phyloP scores from a whole-genome alignment of 106 monocot species.

The Allium fistulosum region DNA sequence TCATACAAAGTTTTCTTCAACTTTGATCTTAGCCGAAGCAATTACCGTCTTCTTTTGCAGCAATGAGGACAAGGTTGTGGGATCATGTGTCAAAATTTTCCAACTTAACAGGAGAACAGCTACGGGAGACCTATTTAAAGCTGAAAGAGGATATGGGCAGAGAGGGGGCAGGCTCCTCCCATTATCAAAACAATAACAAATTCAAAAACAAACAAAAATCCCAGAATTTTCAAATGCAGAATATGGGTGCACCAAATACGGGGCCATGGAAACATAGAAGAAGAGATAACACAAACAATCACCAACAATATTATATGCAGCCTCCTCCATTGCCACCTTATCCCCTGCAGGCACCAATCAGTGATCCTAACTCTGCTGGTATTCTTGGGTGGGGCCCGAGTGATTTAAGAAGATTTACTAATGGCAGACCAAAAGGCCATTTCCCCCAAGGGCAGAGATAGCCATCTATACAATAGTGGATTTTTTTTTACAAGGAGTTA shows the following conservation, averaged over 20 bases:
- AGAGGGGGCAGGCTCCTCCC: conserved; percentile 47
- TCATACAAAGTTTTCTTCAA: too few relatives aligned
- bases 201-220: conserved; percentile 33
- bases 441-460: conserved; percentile 35
- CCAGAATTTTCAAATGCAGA: conserved; percentile 27
- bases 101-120: conserved; percentile 76
- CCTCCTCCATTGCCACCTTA: too few relatives aligned
- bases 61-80: conserved; percentile 89
- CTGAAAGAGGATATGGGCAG: conserved; percentile 73
- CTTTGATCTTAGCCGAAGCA: too few relatives aligned
- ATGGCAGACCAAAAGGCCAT: conserved; percentile 56
- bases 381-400: conserved; percentile 81
- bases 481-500: conserved; percentile 10
- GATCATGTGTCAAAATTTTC: conserved; percentile 92
- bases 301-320: conserved; percentile 12
- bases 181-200: conserved; percentile 10
- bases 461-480: not conserved
- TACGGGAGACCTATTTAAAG: conserved; percentile 81
- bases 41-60: conserved; percentile 21
- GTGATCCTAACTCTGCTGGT: conserved; percentile 68
- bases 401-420: conserved; percentile 43
- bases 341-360: conserved; percentile 1
- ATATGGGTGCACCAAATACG: conserved; percentile 38
- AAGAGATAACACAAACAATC: conserved; percentile 41
- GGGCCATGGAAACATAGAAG: conserved; percentile 95